Evolutionary conservation across 1,284 basidiomycete genomes (phyloP), one percentile per base, ranked within the genome.

Genomic region (Ustilago esculenta): DNA sequence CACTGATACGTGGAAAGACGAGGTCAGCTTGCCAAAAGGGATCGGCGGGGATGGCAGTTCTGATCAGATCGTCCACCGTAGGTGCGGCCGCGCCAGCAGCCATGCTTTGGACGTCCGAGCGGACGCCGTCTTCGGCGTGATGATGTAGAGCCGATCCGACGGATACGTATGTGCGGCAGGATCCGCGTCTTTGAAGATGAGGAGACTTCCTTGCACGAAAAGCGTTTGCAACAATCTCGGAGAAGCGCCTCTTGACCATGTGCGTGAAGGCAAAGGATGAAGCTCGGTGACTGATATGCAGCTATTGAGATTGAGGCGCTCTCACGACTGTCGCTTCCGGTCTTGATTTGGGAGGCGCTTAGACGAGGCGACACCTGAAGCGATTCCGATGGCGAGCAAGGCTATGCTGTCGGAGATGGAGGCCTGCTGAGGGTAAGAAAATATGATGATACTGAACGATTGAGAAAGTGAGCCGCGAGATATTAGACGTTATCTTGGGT

Each of bases 211-310:
- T 37, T 27, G 36, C 18, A 34, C 47, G 57, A 11, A 55, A 35
- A 15, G 46, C 48, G 51, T 32, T 41, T 36, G 29, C 39, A 36
- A 60, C 44, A n/a, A 65, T 43, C 14, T 65, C 45, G 18, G 61
- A 64, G 17, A 65, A 54, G 42, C 61, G 53, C 21, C 67, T 55
- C 41, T 70, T 70, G 40, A 51, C 45, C 66, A 70, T 64, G 10
- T 30, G 48, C 29, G 32, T 40, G n/a, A 30, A 15, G 35, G 34
- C 29, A 21, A 39, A 36, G 10, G 51, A 41, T 7, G 20, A 5
- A 17, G n/a, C 17, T 24, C 18, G 27, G n/a, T n/a, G n/a, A n/a
- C n/a, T n/a, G n/a, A n/a, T n/a, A n/a, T n/a, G n/a, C n/a, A n/a
- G n/a, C n/a, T n/a, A n/a, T n/a, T n/a, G n/a, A n/a, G n/a, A n/a